phyloP scores from a whole-genome alignment of 2,329 filamentous ascomycete species.

The Ophiostoma ulmi region DNA sequence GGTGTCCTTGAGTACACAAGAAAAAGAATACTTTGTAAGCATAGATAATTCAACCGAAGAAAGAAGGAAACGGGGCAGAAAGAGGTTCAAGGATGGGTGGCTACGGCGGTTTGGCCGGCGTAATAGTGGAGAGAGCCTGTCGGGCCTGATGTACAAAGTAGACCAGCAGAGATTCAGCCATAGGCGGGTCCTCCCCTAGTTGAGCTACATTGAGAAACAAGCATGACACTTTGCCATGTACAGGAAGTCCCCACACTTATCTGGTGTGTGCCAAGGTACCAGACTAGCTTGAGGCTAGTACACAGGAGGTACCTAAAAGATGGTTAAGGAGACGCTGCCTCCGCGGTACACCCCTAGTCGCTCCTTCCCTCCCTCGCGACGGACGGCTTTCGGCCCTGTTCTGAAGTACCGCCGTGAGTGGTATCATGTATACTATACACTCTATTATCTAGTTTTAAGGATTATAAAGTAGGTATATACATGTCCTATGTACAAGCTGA shows the following conservation, averaged over 20 bases:
- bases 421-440: constrained; percentile 8
- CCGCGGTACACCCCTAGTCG: constrained; percentile 19
- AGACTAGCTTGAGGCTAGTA: not conserved
- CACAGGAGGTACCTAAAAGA: not conserved
- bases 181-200: constrained; percentile 20
- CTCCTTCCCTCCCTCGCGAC: constrained; percentile 21
- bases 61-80: not conserved
- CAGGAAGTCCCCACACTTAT: not conserved
- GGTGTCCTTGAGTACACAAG: too few species aligned
- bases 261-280: not conserved
- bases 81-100: constrained; percentile 32
- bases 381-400: constrained; percentile 28
- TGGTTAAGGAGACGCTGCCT: constrained; percentile 15
- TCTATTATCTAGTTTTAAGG: not conserved
- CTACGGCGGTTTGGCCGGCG: constrained; percentile 53
- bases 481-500: not conserved
- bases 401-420: constrained; percentile 25
- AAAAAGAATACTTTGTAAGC: not conserved
- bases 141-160: constrained; percentile 21
- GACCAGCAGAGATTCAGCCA: constrained; percentile 26
- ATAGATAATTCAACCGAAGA: not conserved
- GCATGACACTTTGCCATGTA: not conserved
- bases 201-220: constrained; percentile 1
- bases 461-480: not conserved
- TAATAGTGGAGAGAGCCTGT: constrained; percentile 48